Conservation (phyloP, 2,329 filamentous ascomycete genomes). For the Metarhizium album region DNA sequence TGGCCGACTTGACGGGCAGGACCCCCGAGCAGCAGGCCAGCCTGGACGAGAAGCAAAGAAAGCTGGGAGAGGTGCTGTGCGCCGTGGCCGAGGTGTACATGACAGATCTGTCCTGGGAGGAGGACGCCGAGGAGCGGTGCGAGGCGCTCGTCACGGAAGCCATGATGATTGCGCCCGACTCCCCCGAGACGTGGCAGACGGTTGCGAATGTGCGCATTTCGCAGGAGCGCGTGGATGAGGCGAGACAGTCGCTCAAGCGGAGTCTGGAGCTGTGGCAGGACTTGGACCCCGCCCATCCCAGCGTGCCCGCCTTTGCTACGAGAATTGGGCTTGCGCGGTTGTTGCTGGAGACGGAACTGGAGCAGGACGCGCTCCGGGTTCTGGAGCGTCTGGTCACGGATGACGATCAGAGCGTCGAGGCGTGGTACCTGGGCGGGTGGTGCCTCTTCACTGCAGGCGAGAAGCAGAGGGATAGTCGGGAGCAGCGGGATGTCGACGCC, state of each 20-base stretch:
- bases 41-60: slow-evolving; percentile 60
- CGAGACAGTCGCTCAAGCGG: slow-evolving; percentile 62
- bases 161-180: slow-evolving; percentile 68
- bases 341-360: slow-evolving; percentile 82
- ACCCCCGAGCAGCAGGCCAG: slow-evolving; percentile 28
- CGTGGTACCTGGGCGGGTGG: slow-evolving; percentile 96
- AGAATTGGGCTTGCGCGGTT: slow-evolving; percentile 75
- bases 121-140: slow-evolving; percentile 79
- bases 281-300: slow-evolving; percentile 57
- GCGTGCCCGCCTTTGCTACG: slow-evolving; percentile 75
- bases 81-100: slow-evolving; percentile 96
- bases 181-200: slow-evolving; percentile 87
- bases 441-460: slow-evolving; percentile 71
- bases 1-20: slow-evolving; percentile 38
- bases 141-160: slow-evolving; percentile 86
- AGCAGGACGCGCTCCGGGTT: slow-evolving; percentile 74
- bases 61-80: slow-evolving; percentile 85
- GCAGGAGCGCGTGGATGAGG: slow-evolving; percentile 69
- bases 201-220: slow-evolving; percentile 90
- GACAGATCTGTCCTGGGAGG: slow-evolving; percentile 92
- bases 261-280: slow-evolving; percentile 80
- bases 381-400: slow-evolving; percentile 75
- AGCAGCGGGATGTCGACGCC: slow-evolving; percentile 17
- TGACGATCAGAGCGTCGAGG: slow-evolving; percentile 89
- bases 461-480: slow-evolving; percentile 39